Evolutionary conservation across 345 rosid species (phyloP).

Genomic region (Syzygium aqueum): DNA sequence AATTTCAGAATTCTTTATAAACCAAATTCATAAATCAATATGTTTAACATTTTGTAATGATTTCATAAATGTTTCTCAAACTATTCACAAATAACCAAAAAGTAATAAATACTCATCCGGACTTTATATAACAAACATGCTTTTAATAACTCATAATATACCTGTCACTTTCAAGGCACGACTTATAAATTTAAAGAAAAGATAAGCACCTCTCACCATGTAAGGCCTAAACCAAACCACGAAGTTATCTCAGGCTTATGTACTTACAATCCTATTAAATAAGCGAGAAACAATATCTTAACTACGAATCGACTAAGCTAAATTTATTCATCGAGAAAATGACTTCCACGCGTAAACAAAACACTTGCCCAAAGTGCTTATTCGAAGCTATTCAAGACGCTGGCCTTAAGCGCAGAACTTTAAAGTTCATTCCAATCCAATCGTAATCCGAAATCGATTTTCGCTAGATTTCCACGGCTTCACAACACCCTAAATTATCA

Average conservation of each 20-base stretch:
- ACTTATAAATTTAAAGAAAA: no score
- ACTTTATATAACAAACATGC: not conserved
- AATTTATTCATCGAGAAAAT: not conserved
- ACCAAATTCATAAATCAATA: not conserved
- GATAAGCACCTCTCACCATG: not conserved
- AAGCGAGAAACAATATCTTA: not conserved
- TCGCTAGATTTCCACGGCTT: not conserved
- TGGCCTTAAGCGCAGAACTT: not conserved
- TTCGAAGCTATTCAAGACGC: not conserved
- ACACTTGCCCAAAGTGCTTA: not conserved
- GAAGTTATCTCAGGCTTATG: not conserved
- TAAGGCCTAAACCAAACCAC: not conserved
- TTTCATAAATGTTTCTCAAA: not conserved
- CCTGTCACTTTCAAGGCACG: not conserved
- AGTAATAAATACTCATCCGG: not conserved
- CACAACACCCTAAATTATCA: not conserved
- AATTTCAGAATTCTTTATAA: not conserved
- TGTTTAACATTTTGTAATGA: not conserved
- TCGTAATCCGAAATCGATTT: not conserved
- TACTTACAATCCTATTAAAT: not conserved
- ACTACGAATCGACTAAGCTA: not conserved
- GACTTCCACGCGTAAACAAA: not conserved
- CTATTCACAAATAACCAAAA: not conserved
- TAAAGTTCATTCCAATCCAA: no score
- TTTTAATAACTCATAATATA: no score